Evolutionary conservation across 768 basidiomycete species (phyloP), one percentile per base, ranked within the genome.

Genomic region (Clitopilus hobsonii): DNA sequence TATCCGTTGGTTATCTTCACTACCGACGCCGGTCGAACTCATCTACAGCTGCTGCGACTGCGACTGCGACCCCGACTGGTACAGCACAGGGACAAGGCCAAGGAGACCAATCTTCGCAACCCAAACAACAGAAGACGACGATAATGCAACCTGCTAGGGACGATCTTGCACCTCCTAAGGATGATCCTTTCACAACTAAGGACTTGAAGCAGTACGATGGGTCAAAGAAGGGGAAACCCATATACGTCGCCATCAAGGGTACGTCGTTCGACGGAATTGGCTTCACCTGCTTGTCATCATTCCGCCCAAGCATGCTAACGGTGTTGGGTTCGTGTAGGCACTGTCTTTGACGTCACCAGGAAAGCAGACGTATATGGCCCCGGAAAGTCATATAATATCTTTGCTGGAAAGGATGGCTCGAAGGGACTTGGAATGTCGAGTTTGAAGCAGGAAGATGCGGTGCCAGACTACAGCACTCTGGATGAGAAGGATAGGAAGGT

Each of bases 191-290:
- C 73, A 88, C 90, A 0, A 75, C 77, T 14, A 79, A 80, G 57
- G 70, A 89, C 59, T 77, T 98, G 56, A 84, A 77, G 32, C 58
- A 77, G 62, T 94, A 76, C 67, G 84, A 94, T 68, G 95, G 95
- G 16, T 72, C 75, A 0, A 81, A 85, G 58, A 66, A 77, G 0
- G 63, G 69, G 38, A 83, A 82, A 60, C 91, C 92, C 0, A 91
- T 98, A 58, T 94, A 89, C 61, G 88, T 98, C 38, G 88, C 93
- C 26, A 95, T 98, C 74, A 98, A 97, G 78, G 92, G 91, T 86
- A 55, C n/a, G n/a, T n/a, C n/a, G n/a, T n/a, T n/a, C n/a, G n/a
- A n/a, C n/a, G n/a, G n/a, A n/a, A n/a, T n/a, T n/a, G n/a, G n/a
- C n/a, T n/a, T n/a, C n/a, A n/a, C n/a, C n/a, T 38, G 65, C 61